phyloP scores from a whole-genome alignment of 2,329 filamentous ascomycete species.

The Claviceps sp. region DNA sequence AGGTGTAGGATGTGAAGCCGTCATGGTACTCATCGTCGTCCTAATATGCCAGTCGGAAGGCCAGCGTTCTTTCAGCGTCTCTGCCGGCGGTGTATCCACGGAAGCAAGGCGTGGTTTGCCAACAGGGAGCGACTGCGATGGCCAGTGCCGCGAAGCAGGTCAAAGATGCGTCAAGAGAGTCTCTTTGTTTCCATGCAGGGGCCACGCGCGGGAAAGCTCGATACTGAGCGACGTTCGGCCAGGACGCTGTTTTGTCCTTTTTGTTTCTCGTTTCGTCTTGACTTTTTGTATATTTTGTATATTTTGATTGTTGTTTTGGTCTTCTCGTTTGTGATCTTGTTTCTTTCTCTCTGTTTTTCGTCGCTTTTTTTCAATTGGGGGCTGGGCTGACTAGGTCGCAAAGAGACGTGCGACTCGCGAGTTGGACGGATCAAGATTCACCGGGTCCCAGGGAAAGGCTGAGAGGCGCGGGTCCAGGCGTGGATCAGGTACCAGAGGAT shows the following conservation, averaged over 20 bases:
- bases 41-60: conserved; percentile 19
- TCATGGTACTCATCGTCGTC: conserved; percentile 26
- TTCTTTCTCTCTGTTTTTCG: no score
- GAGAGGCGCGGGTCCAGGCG: not conserved
- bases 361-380: not conserved
- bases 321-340: no score
- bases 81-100: conserved; percentile 17
- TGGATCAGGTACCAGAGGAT: not conserved
- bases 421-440: not conserved
- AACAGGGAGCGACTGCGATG: no score
- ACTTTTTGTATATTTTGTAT: no score
- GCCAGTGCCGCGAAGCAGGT: no score
- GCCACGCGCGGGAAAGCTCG: no score
- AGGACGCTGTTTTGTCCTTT: no score
- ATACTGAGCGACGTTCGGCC: no score
- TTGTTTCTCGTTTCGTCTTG: no score
- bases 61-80: conserved; percentile 21
- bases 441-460: not conserved
- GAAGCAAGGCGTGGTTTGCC: conserved; percentile 8
- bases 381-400: conserved; percentile 1
- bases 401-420: conserved; percentile 8
- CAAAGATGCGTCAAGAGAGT: no score
- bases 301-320: no score
- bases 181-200: no score
- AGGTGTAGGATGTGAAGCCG: conserved; percentile 9